Evolutionary conservation across 768 basidiomycete species (phyloP).

Genomic region (Calvatia gigantea): DNA sequence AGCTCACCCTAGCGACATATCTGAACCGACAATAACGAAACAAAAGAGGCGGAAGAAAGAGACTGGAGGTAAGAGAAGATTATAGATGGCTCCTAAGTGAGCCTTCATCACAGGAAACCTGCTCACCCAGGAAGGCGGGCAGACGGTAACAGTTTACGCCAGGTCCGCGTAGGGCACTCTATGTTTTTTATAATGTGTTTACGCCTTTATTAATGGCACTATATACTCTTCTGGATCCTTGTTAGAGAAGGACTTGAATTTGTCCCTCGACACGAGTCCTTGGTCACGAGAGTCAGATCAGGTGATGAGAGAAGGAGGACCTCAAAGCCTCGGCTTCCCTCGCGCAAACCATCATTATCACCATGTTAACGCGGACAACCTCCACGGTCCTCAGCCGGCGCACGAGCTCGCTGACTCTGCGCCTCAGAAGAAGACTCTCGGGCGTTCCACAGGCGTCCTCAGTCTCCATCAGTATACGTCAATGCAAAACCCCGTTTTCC

Average conservation of each 20-base stretch:
- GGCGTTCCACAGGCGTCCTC: not conserved
- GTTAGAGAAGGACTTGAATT: too few relatives aligned
- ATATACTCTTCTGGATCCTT: not conserved
- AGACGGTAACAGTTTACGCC: too few relatives aligned
- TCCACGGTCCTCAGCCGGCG: slow-evolving; percentile 1
- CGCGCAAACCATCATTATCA: not conserved
- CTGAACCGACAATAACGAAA: not conserved
- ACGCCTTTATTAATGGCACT: not conserved
- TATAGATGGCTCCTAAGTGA: slow-evolving; percentile 5
- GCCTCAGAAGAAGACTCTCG: not conserved
- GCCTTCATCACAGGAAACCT: not conserved
- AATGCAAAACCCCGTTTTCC: not conserved
- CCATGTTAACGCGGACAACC: slow-evolving; percentile 2
- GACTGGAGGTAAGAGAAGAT: not conserved
- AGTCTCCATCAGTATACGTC: not conserved
- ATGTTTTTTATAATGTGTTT: not conserved
- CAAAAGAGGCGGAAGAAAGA: not conserved
- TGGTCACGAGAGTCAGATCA: too few relatives aligned
- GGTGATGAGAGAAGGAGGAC: too few relatives aligned
- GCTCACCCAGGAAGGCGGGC: too few relatives aligned
- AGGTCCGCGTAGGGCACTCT: too few relatives aligned
- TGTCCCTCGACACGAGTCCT: too few relatives aligned
- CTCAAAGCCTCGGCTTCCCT: too few relatives aligned
- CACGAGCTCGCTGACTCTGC: slow-evolving; percentile 2
- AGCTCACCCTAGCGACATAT: not conserved